Evolutionary conservation across 2,329 filamentous ascomycete species (phyloP).

Genomic region (Lachnellula arida): DNA sequence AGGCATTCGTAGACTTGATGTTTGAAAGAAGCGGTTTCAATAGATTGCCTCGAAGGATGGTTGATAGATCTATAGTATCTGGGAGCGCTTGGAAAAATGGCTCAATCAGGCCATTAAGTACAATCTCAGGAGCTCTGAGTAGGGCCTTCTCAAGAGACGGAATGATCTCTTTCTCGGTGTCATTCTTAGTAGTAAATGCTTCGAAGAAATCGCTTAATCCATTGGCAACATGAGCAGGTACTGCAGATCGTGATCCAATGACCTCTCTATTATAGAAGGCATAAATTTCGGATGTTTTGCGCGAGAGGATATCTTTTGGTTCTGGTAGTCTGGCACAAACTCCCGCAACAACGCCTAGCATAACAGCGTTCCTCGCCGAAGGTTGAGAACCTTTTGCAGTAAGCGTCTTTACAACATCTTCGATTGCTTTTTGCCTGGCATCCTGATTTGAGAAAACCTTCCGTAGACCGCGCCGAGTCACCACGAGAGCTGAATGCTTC

Average conservation of each 20-base stretch:
- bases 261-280: conserved; percentile 83
- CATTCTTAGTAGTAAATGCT: conserved; percentile 66
- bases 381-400: conserved; percentile 62
- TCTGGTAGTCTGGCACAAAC: conserved; percentile 70
- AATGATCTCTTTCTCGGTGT: conserved; percentile 70
- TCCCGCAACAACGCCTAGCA: conserved; percentile 82
- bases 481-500: conserved; percentile 67
- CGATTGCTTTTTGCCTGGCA: conserved; percentile 20
- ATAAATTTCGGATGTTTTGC: conserved; percentile 67
- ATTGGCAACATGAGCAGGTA: conserved; percentile 67
- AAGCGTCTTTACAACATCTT: conserved; percentile 59
- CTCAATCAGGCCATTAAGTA: conserved; percentile 73
- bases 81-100: conserved; percentile 69
- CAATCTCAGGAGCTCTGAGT: conserved; percentile 82
- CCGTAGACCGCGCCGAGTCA: conserved; percentile 75
- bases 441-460: conserved; percentile 60
- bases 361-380: conserved; percentile 64
- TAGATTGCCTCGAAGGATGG: conserved; percentile 64
- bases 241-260: conserved; percentile 66
- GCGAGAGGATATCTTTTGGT: conserved; percentile 57
- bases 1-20: conserved; percentile 80
- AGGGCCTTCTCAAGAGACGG: conserved; percentile 85
- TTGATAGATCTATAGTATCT: conserved; percentile 68
- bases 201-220: conserved; percentile 79
- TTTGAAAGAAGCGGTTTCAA: conserved; percentile 86